Percentiles rank a stretch among this genome's conserved stretches.
Conservation (phyloP, 257 asterid species). For the Thymus quinquecostatus region DNA sequence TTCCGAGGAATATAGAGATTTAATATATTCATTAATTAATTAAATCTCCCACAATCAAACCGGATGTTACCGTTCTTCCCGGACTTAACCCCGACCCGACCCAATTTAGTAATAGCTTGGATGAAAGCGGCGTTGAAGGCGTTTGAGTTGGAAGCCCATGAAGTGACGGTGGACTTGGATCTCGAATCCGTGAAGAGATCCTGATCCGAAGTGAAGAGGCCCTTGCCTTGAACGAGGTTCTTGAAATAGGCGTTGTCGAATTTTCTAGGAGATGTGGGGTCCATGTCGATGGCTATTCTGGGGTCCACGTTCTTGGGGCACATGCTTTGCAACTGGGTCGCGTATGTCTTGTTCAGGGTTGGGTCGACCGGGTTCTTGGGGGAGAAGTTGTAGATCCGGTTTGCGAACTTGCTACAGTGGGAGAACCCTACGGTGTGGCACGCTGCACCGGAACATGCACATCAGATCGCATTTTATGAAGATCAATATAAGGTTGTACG, state of each 20-base stretch:
- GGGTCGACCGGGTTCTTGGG: constrained; percentile 60
- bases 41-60: constrained; percentile 70
- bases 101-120: constrained; percentile 71
- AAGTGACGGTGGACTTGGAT: constrained; percentile 49
- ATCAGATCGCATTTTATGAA: background rate
- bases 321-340: constrained; percentile 47
- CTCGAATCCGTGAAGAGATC: constrained; percentile 65
- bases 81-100: constrained; percentile 83
- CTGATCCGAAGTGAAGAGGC: constrained; percentile 87
- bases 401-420: constrained; percentile 70
- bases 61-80: constrained; percentile 73
- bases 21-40: constrained; percentile 27
- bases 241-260: constrained; percentile 73
- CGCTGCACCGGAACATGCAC: constrained; percentile 42
- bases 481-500: too few relatives aligned
- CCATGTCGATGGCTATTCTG: constrained; percentile 69
- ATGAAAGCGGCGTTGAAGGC: constrained; percentile 58
- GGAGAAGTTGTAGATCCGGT: constrained; percentile 72
- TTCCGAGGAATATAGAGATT: too few relatives aligned
- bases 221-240: constrained; percentile 70
- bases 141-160: constrained; percentile 53
- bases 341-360: constrained; percentile 64
- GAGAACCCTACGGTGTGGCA: constrained; percentile 86
- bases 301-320: constrained; percentile 75
- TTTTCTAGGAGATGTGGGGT: constrained; percentile 63